phyloP scores from a whole-genome alignment of 1,284 basidiomycete species.

The Ganoderma boninense region DNA sequence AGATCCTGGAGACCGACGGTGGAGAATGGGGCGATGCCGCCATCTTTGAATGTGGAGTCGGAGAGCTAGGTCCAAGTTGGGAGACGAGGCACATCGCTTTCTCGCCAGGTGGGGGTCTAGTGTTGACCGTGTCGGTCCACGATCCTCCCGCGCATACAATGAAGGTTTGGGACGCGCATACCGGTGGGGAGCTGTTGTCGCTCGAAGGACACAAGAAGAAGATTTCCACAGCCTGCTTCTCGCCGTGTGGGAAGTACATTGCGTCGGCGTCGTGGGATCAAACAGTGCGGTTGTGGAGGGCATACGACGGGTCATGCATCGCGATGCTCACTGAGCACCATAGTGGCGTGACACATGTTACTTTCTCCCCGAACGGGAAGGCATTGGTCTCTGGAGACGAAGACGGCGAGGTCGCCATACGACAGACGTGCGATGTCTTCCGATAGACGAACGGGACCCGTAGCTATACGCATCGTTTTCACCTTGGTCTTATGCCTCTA shows the following conservation, averaged over 20 bases:
- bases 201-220: background rate
- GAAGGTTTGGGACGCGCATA: background rate
- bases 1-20: constrained; percentile 24
- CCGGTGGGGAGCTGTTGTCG: no score
- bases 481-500: no score
- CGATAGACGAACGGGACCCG: no score
- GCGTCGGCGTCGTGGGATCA: background rate
- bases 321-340: background rate
- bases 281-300: background rate
- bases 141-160: background rate
- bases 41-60: no score
- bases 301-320: background rate
- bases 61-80: no score
- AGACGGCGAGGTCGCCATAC: no score
- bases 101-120: background rate
- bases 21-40: no score
- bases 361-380: background rate
- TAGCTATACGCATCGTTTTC: no score
- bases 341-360: background rate
- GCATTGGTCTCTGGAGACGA: background rate
- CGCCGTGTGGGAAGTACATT: background rate
- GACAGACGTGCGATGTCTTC: no score
- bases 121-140: background rate
- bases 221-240: background rate
- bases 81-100: background rate